These are phyloP conservation scores for Salinomyces thailandicus DNA, from an alignment of 2,329 filamentous ascomycete genomes.

Conservation along the genomic window DNA sequence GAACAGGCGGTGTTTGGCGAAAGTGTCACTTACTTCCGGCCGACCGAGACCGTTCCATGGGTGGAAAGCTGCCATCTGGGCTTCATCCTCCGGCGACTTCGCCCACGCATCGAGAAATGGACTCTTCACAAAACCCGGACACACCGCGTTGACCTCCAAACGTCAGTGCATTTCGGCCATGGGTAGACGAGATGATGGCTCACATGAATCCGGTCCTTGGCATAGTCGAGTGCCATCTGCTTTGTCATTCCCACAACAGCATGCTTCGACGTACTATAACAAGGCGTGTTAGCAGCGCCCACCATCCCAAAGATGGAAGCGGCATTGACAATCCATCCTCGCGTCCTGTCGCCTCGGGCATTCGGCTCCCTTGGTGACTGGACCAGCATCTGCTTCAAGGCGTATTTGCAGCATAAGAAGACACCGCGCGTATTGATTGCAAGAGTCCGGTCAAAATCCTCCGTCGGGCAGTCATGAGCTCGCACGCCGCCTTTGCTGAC, in stretches of 20 bases:
- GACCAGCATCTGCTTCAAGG: slow-evolving; percentile 29
- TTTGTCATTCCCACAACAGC: slow-evolving; percentile 22
- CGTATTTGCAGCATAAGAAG: slow-evolving; percentile 35
- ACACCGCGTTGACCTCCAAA: slow-evolving; percentile 7
- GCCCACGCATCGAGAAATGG: slow-evolving; percentile 9
- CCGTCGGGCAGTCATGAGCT: slow-evolving; percentile 12
- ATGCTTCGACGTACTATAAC: slow-evolving; percentile 13
- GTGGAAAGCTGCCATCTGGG: slow-evolving; percentile 7
- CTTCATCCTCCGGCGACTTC: slow-evolving; percentile 1
- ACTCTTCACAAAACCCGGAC: slow-evolving; percentile 13
- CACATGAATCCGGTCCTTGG: slow-evolving; percentile 16
- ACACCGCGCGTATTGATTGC: slow-evolving; percentile 31
- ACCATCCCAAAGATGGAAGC: slow-evolving; percentile 33
- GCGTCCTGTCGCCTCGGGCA: slow-evolving; percentile 27
- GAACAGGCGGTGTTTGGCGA: too few species aligned
- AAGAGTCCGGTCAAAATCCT: slow-evolving; percentile 16
- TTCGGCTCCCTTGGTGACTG: slow-evolving; percentile 26
- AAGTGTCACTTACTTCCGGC: too few species aligned
- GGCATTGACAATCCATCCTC: slow-evolving; percentile 44
- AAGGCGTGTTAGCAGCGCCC: slow-evolving; percentile 1
- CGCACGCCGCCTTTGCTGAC: slow-evolving; percentile 4
- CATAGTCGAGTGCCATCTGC: slow-evolving; percentile 19
- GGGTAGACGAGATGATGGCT: slow-evolving; percentile 1
- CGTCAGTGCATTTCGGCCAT: slow-evolving; percentile 3
- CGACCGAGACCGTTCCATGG: slow-evolving; percentile 17